These are phyloP conservation scores for Yamadazyma sp. DNA, from an alignment of 805 yeast species.

Conservation along the genomic window DNA sequence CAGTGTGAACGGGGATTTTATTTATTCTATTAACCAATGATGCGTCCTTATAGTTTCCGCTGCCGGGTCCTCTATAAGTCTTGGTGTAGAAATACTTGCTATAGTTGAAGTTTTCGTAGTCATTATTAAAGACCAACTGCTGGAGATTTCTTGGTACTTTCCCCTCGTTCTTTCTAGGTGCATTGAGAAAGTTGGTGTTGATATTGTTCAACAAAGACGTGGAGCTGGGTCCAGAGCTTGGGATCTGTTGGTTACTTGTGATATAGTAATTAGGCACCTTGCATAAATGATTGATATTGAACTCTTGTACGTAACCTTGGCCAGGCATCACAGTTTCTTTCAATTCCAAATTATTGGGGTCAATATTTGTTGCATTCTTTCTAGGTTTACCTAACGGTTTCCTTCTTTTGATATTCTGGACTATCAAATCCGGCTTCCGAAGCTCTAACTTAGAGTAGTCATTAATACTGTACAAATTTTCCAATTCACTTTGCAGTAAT, in stretches of 20 bases:
- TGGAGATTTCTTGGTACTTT: conserved; percentile 35
- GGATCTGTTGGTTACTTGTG: conserved; percentile 24
- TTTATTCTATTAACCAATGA: conserved; percentile 41
- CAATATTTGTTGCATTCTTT: conserved; percentile 32
- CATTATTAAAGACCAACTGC: conserved; percentile 35
- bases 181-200: conserved; percentile 10
- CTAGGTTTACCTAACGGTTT: conserved; percentile 32
- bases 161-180: conserved; percentile 13
- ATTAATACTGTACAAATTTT: conserved; percentile 28
- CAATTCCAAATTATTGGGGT: conserved; percentile 42
- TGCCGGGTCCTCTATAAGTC: conserved; percentile 45
- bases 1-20: conserved; percentile 23
- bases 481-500: conserved; percentile 35
- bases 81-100: conserved; percentile 41
- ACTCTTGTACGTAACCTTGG: conserved; percentile 44
- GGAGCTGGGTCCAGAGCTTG: not conserved
- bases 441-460: conserved; percentile 25
- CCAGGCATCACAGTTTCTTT: conserved; percentile 43
- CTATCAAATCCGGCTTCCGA: conserved; percentile 7
- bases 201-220: conserved; percentile 5
- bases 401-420: conserved; percentile 16
- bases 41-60: conserved; percentile 47
- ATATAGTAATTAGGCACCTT: conserved; percentile 44
- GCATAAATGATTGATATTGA: conserved; percentile 39
- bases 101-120: conserved; percentile 34